Conservation (phyloP, 495 filamentous ascomycete genomes). For the Coniosporium apollinis region DNA sequence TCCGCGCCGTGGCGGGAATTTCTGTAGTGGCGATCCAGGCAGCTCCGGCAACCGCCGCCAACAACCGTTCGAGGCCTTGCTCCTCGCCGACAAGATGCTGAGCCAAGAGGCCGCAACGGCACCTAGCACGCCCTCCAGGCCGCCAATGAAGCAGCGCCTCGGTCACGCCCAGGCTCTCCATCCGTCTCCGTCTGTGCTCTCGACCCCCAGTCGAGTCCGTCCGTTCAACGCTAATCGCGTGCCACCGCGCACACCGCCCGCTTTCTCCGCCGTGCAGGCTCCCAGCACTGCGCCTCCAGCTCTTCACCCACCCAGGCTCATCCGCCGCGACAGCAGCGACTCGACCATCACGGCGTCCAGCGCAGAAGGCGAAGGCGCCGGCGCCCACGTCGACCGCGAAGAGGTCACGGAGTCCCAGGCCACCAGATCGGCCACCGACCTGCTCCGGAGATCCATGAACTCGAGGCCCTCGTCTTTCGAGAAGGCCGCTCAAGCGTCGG, state of each 20-base stretch:
- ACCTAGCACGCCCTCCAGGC: conserved; percentile 40
- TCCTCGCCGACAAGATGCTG: conserved; percentile 56
- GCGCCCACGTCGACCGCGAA: conserved; percentile 25
- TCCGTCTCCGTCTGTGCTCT: conserved; percentile 65
- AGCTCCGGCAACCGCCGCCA: conserved; percentile 8
- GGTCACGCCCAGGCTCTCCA: conserved; percentile 52
- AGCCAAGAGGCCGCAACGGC: conserved; percentile 57
- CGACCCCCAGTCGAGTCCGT: conserved; percentile 43
- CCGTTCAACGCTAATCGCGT: conserved; percentile 9
- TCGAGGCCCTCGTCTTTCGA: not conserved
- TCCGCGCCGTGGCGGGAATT: conserved; percentile 15
- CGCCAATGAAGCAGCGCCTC: conserved; percentile 29
- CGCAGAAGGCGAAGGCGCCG: conserved; percentile 50
- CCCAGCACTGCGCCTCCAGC: conserved; percentile 23
- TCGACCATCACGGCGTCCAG: conserved; percentile 83
- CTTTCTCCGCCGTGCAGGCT: conserved; percentile 31
- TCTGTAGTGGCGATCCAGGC: conserved; percentile 25
- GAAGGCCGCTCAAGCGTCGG: conserved; percentile 4
- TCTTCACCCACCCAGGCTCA: not conserved
- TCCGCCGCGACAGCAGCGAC: conserved; percentile 51
- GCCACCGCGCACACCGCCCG: conserved; percentile 6
- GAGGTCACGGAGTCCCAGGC: conserved; percentile 37
- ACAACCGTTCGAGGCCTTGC: conserved; percentile 54
- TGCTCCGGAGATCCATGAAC: conserved; percentile 26
- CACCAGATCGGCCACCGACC: conserved; percentile 31